Evolutionary conservation across 345 rosid species (phyloP).

Genomic region (Excoecaria cochinchinensis): DNA sequence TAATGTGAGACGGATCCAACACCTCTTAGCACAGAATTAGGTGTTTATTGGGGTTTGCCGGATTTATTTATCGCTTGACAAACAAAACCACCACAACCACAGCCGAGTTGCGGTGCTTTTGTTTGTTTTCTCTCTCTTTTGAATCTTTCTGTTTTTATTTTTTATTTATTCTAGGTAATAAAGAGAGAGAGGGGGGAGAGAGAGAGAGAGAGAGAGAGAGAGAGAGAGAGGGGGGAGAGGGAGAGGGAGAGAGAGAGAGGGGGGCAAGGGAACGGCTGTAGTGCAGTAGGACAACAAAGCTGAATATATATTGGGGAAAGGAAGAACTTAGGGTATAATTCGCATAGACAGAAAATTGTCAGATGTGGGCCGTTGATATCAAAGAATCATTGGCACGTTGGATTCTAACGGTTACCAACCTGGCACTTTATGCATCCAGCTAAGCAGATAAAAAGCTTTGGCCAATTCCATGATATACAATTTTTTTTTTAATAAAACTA

Average conservation of each 20-base stretch:
- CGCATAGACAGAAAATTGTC: not conserved
- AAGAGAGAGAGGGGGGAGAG: not conserved
- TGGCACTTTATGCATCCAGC: conserved; percentile 31
- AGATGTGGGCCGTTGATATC: conserved; percentile 35
- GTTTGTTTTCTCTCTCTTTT: not conserved
- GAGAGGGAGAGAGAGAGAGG: not conserved
- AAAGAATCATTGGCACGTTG: conserved; percentile 26
- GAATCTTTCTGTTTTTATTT: not conserved
- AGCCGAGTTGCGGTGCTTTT: conserved; percentile 4
- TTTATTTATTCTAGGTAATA: not conserved
- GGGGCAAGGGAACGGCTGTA: not conserved
- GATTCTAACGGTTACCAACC: conserved; percentile 34
- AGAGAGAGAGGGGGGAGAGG: not conserved
- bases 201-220: no score
- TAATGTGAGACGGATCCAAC: conserved; percentile 32
- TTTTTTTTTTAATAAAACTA: no score
- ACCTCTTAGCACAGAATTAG: not conserved
- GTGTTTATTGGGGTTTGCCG: no score
- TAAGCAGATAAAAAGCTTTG: not conserved
- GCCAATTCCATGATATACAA: not conserved
- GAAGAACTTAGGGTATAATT: not conserved
- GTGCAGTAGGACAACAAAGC: not conserved
- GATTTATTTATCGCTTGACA: not conserved
- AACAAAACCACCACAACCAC: conserved; percentile 21
- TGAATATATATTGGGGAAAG: not conserved